Conservation (phyloP, 331 rosid species). For the Dryas integrifolia region DNA sequence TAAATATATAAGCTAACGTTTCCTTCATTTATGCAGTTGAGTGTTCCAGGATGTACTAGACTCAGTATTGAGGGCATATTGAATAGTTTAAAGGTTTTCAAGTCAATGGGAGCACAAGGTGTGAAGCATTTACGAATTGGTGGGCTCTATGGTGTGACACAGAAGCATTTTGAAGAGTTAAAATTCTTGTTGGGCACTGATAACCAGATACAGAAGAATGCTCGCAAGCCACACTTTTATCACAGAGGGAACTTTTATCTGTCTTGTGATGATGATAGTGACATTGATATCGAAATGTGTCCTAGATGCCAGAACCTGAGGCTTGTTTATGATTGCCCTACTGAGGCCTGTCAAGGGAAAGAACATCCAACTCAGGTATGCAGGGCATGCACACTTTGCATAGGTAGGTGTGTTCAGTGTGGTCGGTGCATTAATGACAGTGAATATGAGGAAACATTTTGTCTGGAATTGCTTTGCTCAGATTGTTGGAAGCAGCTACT, state of each 20-base stretch:
- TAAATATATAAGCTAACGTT: constrained; percentile 13
- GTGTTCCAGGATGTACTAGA: constrained; percentile 89
- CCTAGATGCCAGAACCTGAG: constrained; percentile 76
- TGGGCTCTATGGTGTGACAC: constrained; percentile 73
- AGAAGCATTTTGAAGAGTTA: constrained; percentile 75
- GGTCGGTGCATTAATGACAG: constrained; percentile 69
- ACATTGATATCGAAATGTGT: constrained; percentile 72
- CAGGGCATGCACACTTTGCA: constrained; percentile 81
- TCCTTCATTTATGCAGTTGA: constrained; percentile 52
- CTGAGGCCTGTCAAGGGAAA: constrained; percentile 57
- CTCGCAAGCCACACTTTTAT: constrained; percentile 65
- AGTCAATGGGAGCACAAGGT: constrained; percentile 49
- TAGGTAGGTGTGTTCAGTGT: constrained; percentile 63
- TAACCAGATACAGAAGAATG: constrained; percentile 43
- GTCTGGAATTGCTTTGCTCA: constrained; percentile 70
- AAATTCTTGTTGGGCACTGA: constrained; percentile 59
- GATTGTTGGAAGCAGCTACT: constrained; percentile 48
- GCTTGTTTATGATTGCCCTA: constrained; percentile 84
- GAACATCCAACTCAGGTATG: constrained; percentile 48
- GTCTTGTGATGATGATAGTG: constrained; percentile 62
- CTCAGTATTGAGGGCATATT: constrained; percentile 77
- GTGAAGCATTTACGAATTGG: constrained; percentile 82
- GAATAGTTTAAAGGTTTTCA: constrained; percentile 54
- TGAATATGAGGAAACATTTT: constrained; percentile 81
- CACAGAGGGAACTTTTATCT: constrained; percentile 59